Base-by-base conservation (phyloP, 2,329 filamentous ascomycete species). In the Blastomyces parvus region DNA sequence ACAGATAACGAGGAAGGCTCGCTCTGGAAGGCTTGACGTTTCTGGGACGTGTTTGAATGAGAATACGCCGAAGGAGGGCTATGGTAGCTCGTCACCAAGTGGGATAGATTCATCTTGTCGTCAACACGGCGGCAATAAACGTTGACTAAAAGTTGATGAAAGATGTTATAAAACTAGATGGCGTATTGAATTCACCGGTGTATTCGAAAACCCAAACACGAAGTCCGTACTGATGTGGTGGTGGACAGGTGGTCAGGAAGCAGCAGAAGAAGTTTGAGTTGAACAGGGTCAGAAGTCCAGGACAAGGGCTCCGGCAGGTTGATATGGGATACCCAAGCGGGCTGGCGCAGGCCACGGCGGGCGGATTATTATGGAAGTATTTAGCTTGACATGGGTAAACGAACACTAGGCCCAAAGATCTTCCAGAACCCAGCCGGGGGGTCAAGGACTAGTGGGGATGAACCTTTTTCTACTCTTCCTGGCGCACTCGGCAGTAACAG, bases 11-110 rank as follows among this genome's bases (percentile, higher is more conserved):
- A 22, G 13, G 61, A 52, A 38, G 57, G 4, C 27, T 63, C 58
- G 36, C 33, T 50, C 9, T 52, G 56, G 36, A 50, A 36, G 14
- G 70, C 68, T 63, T 75, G 76, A 52, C 71, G 70, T 36, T 70
- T 71, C 66, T 72, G 48, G 9, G 40, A 55, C 22, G 17, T 73
- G 59, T 2, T 67, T 66, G 9, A 74, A 71, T 19, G 66, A 4
- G 48, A 72, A n/a, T 60, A 77, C 22, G 44, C 67, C 33, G n/a
- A 64, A 53, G 22, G 61, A 17, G 50, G 48, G 44, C 33, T 59
- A n/a, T 64, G 36, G n/a, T 60, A 62, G 14, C 59, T 52, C 33
- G 61, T 57, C 46, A 65, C 64, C 7, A 65, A 60, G 30, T 62
- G 62, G n/a, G 64, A 59, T 38, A 65, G 57, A 64, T 65, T 60